Evolutionary conservation across 2,329 filamentous ascomycete genomes (phyloP).

Genomic region (Diaporthe vexans): DNA sequence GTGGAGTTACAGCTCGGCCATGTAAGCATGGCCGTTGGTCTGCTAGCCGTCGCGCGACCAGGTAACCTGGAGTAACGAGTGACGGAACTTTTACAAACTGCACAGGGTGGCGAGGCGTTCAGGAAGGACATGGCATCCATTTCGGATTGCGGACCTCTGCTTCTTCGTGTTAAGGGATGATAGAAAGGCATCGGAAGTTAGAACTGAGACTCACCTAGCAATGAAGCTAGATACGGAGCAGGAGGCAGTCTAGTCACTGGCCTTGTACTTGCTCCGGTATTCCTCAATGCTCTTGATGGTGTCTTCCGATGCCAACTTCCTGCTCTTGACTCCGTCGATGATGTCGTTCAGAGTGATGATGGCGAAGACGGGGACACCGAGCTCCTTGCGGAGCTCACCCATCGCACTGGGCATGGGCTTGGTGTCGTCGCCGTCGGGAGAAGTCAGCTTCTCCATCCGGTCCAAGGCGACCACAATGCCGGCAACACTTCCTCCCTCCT

Average conservation of each 20-base stretch:
- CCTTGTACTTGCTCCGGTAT: conserved; percentile 78
- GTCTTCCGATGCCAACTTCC: conserved; percentile 70
- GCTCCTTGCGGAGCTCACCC: conserved; percentile 86
- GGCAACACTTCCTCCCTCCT: conserved; percentile 85
- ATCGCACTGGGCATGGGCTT: conserved; percentile 84
- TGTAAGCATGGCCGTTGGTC: conserved; percentile 5
- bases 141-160: conserved; percentile 36
- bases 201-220: conserved; percentile 40
- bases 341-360: conserved; percentile 91
- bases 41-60: conserved; percentile 22
- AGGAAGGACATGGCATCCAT: conserved; percentile 41
- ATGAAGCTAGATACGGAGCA: conserved; percentile 25
- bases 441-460: conserved; percentile 84
- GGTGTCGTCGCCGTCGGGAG: conserved; percentile 74
- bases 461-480: conserved; percentile 93
- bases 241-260: conserved; percentile 62
- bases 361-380: conserved; percentile 84
- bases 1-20: conserved; percentile 13
- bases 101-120: conserved; percentile 42
- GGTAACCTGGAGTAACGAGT: conserved; percentile 32
- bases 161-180: conserved; percentile 41
- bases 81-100: conserved; percentile 34
- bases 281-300: conserved; percentile 78
- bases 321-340: conserved; percentile 75
- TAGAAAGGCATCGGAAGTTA: conserved; percentile 39